Percentiles rank a stretch among this genome's conserved stretches.
phyloP scores from a whole-genome alignment of 352 stramenopile species.

The Discostella stelligera region DNA sequence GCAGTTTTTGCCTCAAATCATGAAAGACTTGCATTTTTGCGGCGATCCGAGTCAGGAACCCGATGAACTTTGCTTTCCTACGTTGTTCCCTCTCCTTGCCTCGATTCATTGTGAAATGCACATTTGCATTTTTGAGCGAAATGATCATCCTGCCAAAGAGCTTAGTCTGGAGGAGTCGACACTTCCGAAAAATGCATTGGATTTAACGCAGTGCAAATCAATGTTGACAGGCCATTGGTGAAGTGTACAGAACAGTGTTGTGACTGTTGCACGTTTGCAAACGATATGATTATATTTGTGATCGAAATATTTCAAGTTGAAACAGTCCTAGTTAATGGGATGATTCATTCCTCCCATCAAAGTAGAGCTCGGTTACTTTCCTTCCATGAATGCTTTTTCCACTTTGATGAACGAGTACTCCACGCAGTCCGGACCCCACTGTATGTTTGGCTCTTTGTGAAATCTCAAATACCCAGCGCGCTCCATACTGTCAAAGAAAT shows the following conservation, averaged over 20 bases:
- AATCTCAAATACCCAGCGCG: slow-evolving; percentile 30
- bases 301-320: neutral
- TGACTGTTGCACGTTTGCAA: neutral
- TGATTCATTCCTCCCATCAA: too few relatives aligned
- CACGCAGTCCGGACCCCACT: neutral
- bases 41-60: slow-evolving; percentile 23
- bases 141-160: slow-evolving; percentile 36
- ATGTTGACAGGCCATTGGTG: slow-evolving; percentile 27
- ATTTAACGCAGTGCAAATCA: slow-evolving; percentile 39
- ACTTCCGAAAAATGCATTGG: slow-evolving; percentile 33
- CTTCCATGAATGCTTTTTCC: neutral
- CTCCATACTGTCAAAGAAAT: slow-evolving; percentile 41
- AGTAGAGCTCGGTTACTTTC: neutral
- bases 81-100: slow-evolving; percentile 45
- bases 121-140: slow-evolving; percentile 51
- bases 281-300: neutral
- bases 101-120: slow-evolving; percentile 70
- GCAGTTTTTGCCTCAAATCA: slow-evolving; percentile 66
- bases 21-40: slow-evolving; percentile 62
- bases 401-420: slow-evolving; percentile 6
- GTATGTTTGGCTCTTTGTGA: slow-evolving; percentile 17
- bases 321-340: too few relatives aligned
- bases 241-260: slow-evolving; percentile 8
- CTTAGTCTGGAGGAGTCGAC: slow-evolving; percentile 30
- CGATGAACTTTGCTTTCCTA: slow-evolving; percentile 57